Base-by-base conservation (phyloP, 106 monocot genomes). In the Posidonia australis region DNA sequence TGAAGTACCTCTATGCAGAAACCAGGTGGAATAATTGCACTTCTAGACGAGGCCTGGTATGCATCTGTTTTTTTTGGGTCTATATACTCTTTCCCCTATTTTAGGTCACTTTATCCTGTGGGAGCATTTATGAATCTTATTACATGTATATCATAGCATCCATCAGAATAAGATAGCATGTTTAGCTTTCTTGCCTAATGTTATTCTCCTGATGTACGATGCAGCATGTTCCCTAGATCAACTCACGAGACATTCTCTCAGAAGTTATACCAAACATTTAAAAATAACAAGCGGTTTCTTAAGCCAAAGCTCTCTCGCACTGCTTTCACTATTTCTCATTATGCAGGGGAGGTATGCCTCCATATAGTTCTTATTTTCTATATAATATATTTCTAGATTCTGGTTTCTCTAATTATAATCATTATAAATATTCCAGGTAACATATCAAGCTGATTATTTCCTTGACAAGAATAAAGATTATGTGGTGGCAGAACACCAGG, bases 221-320 rank as follows among this genome's bases (percentile, higher is more conserved):
- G 62, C 46, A 86, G 86, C 65, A 73, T 86, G 75, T 56, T 86
- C 42, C 86, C 81, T 60, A 79, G 78, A 69, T 86, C 86, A 60
- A 86, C 86, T 6, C 81, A 86, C 64, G 86, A 86, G 73, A 86
- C 86, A 66, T 86, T 86, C 67, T 75, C 86, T 32, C 76, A 79
- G 70, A 82, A 82, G 58, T 48, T 86, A 19, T 86, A 82, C 41
- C 72, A 76, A 64, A 74, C 78, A 12, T 86, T 76, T 60, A 81
- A 76, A 67, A 83, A 81, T 29, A 77, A 81, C 74, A 90, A 83
- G 70, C 80, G 90, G 17, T 90, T 90, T 41, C 32, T 73, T 19
- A 90, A 86, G 56, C 90, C 90, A 26, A 90, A 86, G 69, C 81
- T 90, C 53, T 80, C 90, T 14, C 86, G 86, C 10, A 83, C 86